phyloP scores from a whole-genome alignment of 108 stramenopile species.

The Nitzschia sp. region DNA sequence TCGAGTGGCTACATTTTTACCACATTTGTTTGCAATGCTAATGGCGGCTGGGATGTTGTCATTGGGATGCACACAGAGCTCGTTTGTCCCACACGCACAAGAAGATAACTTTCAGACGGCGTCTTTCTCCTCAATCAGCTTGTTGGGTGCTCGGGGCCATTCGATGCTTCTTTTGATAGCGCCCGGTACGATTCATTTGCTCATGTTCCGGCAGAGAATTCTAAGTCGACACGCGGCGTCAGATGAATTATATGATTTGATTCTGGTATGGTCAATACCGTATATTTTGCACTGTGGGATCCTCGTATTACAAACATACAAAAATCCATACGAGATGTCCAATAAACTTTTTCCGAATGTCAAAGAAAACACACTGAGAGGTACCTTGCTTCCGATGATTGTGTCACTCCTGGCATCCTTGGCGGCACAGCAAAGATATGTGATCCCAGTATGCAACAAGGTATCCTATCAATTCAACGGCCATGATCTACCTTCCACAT shows the following conservation, averaged over 20 bases:
- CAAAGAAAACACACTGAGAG: constrained; percentile 41
- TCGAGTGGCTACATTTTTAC: constrained; percentile 37
- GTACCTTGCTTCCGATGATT: constrained; percentile 49
- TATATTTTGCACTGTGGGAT: constrained; percentile 68
- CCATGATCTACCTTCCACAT: constrained; percentile 49
- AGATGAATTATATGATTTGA: constrained; percentile 62
- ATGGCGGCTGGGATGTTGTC: constrained; percentile 49
- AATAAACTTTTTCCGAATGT: constrained; percentile 37
- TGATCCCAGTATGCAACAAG: constrained; percentile 61
- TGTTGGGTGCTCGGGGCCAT: constrained; percentile 44
- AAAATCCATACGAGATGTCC: constrained; percentile 35
- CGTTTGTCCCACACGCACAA: neutral
- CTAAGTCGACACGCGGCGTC: constrained; percentile 53
- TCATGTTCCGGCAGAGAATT: constrained; percentile 57
- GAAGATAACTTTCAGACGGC: neutral
- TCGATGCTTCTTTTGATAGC: constrained; percentile 56
- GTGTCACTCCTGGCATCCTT: constrained; percentile 53
- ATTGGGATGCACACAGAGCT: constrained; percentile 36
- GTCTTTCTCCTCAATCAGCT: constrained; percentile 28
- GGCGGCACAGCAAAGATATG: constrained; percentile 66
- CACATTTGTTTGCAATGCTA: constrained; percentile 56
- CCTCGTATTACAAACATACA: constrained; percentile 1
- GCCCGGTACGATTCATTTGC: constrained; percentile 53
- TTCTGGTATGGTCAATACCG: constrained; percentile 58
- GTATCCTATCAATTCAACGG: constrained; percentile 74